Evolutionary conservation across 345 rosid species (phyloP), one percentile per base, ranked within the genome.

Genomic region (Hirschfeldia incana): DNA sequence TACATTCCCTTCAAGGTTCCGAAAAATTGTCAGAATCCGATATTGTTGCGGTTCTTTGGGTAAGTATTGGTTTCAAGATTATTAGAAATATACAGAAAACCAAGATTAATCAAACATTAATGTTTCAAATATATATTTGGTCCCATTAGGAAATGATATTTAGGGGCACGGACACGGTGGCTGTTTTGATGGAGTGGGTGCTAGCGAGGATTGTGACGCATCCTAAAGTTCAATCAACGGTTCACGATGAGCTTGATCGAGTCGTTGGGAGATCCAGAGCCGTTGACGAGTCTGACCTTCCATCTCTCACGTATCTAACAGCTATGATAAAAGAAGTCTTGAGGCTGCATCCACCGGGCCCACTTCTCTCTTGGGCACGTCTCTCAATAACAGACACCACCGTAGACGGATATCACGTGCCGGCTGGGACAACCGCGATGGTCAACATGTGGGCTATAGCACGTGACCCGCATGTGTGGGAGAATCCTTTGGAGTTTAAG

Each of bases 391-490:
- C 88, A 2, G 94, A 91, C 76, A 83, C 97, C 57, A 80, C 77
- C 12, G 75, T 90, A n/a, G 97, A 88, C 58, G 97, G 97, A 49
- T 81, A 86, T 82, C 91, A 88, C 88, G 91, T 93, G 85, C 97
- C 97, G 1, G 57, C 69, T 21, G 97, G 98, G 67, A 93, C 98
- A 80, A 93, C 92, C 0, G 98, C 97, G 4, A 91, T 91, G 94
- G 97, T 93, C 67, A 93, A 93, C 85, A 93, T 93, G 98, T 93
- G 98, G 98, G 95, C 97, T 81, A 93, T 93, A 59, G 78, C 88
- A 12, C 80, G 95, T 86, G 98, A 93, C 80, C 90, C 89, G 0
- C 58, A 84, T 1, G 84, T 83, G 55, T 93, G 98, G 97, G 81
- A 69, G 34, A 78, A 88, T 84, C 97, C 98, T 4, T 78, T 85